These are phyloP conservation scores for Pythium vanterpoolii DNA, from an alignment of 352 stramenopile species.

Conservation along the genomic window DNA sequence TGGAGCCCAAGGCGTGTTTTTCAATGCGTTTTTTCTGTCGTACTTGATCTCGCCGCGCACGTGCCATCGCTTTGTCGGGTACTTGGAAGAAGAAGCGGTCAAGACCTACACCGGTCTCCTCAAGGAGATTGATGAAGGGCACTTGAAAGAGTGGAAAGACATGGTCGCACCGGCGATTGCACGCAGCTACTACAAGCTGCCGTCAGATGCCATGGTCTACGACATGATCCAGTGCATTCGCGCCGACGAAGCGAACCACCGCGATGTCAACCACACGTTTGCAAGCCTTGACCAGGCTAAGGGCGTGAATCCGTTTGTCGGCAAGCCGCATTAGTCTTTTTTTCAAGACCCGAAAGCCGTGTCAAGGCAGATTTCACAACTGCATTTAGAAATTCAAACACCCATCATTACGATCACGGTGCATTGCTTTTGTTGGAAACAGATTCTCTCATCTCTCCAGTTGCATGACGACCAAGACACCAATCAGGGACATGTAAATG, in stretches of 20 bases:
- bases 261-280: conserved; percentile 87
- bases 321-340: background rate
- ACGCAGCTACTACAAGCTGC: conserved; percentile 86
- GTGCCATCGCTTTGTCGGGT: conserved; percentile 91
- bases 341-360: no score
- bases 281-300: conserved; percentile 50
- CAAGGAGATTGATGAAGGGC: conserved; percentile 67
- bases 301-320: conserved; percentile 40
- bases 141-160: conserved; percentile 65
- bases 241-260: conserved; percentile 86
- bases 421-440: no score
- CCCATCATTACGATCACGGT: no score
- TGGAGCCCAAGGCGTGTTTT: conserved; percentile 81
- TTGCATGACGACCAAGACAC: no score
- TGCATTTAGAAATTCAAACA: no score
- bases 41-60: conserved; percentile 88
- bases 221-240: conserved; percentile 88
- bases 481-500: no score
- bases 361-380: no score
- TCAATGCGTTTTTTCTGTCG: conserved; percentile 74
- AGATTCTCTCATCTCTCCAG: no score
- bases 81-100: conserved; percentile 91
- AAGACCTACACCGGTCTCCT: conserved; percentile 92
- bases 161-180: conserved; percentile 69
- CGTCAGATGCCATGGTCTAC: conserved; percentile 61